Conservation (phyloP, 2,329 filamentous ascomycete genomes). For the Laburnicola sp. region DNA sequence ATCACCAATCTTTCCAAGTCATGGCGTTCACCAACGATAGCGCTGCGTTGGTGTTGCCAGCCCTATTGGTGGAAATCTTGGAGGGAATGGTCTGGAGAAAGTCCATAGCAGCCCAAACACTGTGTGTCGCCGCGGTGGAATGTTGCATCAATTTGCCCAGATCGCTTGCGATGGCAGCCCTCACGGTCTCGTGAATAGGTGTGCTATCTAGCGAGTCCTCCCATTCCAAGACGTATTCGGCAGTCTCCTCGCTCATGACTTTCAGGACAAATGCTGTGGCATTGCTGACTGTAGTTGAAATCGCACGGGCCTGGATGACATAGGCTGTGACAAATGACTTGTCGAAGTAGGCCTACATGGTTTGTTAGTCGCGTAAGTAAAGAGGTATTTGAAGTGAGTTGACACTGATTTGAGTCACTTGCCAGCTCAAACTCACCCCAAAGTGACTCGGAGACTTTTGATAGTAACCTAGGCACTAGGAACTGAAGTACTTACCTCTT, state of each 20-base stretch:
- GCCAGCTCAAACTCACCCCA: no score
- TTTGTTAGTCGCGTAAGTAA: neutral
- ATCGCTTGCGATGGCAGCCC: conserved; percentile 14
- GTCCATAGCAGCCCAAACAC: conserved; percentile 21
- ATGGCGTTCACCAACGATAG: no score
- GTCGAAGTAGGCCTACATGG: neutral
- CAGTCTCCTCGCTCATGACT: conserved; percentile 17
- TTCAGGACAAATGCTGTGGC: conserved; percentile 14
- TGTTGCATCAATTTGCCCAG: conserved; percentile 20
- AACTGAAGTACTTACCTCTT: no score
- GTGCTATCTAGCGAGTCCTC: conserved; percentile 10
- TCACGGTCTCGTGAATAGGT: conserved; percentile 9
- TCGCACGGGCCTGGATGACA: conserved; percentile 1
- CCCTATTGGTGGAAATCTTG: neutral
- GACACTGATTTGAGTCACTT: no score
- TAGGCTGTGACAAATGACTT: neutral
- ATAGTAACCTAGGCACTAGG: no score
- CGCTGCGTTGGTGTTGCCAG: no score
- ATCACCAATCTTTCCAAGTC: no score
- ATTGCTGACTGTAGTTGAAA: conserved; percentile 14
- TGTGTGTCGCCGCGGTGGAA: conserved; percentile 16
- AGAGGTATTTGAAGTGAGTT: no score
- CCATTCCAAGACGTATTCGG: conserved; percentile 15
- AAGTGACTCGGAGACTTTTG: no score
- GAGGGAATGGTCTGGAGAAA: conserved; percentile 6